Percentiles rank a stretch among this genome's conserved stretches.
Evolutionary conservation across 345 rosid genomes (phyloP).

Genomic region (Citrus mangshanensis): DNA sequence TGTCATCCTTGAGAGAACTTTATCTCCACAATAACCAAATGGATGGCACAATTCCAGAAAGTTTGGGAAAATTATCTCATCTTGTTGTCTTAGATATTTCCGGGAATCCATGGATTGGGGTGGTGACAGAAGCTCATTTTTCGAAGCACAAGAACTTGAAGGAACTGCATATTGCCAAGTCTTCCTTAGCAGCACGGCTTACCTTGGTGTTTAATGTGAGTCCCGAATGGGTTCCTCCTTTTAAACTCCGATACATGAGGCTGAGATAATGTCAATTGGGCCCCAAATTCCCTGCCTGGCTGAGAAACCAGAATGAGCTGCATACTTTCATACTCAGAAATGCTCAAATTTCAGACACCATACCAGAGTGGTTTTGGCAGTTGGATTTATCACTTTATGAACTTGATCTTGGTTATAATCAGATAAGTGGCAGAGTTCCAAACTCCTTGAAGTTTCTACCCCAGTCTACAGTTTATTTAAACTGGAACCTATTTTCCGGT

Average conservation of each 20-base stretch:
- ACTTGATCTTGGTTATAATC: slow-evolving; percentile 18
- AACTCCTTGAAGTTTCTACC: slow-evolving; percentile 2
- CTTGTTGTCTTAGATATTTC: slow-evolving; percentile 9
- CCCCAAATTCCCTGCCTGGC: slow-evolving; percentile 23
- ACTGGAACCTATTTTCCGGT: slow-evolving; percentile 22
- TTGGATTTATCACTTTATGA: background rate
- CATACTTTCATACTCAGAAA: background rate
- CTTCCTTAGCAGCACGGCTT: background rate
- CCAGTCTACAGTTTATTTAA: slow-evolving; percentile 1
- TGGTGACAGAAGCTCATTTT: slow-evolving; percentile 21
- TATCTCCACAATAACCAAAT: slow-evolving; percentile 5
- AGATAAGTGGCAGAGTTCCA: slow-evolving; percentile 15
- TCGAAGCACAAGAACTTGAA: slow-evolving; percentile 19
- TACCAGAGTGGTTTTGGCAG: slow-evolving; percentile 21
- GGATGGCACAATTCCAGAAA: slow-evolving; percentile 16
- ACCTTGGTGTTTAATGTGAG: slow-evolving; percentile 10
- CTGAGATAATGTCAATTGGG: slow-evolving; percentile 11
- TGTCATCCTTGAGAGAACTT: slow-evolving; percentile 13
- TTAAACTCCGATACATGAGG: slow-evolving; percentile 10
- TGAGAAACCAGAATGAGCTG: slow-evolving; percentile 11
- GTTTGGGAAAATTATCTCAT: slow-evolving; percentile 7
- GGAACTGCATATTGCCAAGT: background rate
- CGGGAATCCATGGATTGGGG: slow-evolving; percentile 11
- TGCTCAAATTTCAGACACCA: slow-evolving; percentile 12
- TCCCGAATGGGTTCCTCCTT: slow-evolving; percentile 21